Evolutionary conservation across 345 rosid species (phyloP).

Genomic region (Streptanthus diversifolius): DNA sequence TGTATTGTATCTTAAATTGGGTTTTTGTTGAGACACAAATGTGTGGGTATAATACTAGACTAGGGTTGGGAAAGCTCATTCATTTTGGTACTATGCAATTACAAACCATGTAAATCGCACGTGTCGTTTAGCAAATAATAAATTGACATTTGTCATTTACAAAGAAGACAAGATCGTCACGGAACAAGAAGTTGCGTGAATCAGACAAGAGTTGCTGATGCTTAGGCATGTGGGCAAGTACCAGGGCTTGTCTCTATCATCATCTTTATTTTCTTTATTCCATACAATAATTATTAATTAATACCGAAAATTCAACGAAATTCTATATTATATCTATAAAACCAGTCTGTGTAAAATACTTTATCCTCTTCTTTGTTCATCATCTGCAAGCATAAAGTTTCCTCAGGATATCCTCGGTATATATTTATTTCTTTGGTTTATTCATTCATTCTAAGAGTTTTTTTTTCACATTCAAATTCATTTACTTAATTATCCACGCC

Average conservation of each 20-base stretch:
- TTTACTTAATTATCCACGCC: neutral
- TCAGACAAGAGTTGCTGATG: constrained; percentile 20
- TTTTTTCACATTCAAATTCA: neutral
- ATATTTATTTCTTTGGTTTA: neutral
- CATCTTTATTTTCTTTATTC: neutral
- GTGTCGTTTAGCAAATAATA: constrained; percentile 5
- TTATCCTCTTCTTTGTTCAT: constrained; percentile 20
- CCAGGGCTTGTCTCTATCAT: constrained; percentile 22
- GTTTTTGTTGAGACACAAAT: neutral
- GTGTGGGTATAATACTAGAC: neutral
- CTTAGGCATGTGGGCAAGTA: constrained; percentile 25
- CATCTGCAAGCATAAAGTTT: neutral
- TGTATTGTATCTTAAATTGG: neutral
- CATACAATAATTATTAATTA: neutral
- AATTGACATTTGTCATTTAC: neutral
- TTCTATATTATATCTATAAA: neutral
- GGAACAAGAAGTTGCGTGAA: constrained; percentile 23
- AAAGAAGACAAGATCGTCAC: constrained; percentile 14
- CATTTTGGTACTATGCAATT: neutral
- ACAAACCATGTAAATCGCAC: constrained; percentile 10
- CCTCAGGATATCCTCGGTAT: constrained; percentile 1
- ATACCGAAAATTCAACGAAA: neutral
- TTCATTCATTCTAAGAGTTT: neutral
- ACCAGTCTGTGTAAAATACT: neutral
- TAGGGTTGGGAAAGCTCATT: constrained; percentile 17